Percentiles rank a stretch among this genome's conserved stretches.
phyloP scores from a whole-genome alignment of 1,284 basidiomycete species.

The Porogramme epimiltina region DNA sequence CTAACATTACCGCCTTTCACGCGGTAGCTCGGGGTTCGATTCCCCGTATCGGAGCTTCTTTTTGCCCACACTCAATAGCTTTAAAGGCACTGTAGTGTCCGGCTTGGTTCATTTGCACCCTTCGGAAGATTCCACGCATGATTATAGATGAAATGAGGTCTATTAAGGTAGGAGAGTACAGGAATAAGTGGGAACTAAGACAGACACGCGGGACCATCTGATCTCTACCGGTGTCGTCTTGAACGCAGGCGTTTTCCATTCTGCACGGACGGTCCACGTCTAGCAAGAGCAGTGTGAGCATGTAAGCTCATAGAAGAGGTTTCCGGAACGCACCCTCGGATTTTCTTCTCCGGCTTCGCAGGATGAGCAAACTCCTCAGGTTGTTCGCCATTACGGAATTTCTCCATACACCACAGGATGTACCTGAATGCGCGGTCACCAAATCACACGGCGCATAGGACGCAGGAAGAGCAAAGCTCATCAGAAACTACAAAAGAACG shows the following conservation, averaged over 20 bases:
- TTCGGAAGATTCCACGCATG: too few relatives aligned
- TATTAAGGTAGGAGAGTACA: slow-evolving; percentile 10
- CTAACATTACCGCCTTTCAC: slow-evolving; percentile 76
- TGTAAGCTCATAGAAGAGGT: not conserved
- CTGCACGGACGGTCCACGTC: slow-evolving; percentile 70
- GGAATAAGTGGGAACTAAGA: slow-evolving; percentile 4
- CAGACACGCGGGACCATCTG: too few relatives aligned
- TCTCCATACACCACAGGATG: slow-evolving; percentile 82
- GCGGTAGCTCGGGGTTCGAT: slow-evolving; percentile 80
- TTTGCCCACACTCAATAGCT: not conserved
- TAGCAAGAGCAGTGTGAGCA: slow-evolving; percentile 22
- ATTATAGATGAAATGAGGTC: not conserved
- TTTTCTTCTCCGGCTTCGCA: slow-evolving; percentile 67
- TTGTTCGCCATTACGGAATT: slow-evolving; percentile 61
- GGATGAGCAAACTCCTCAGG: slow-evolving; percentile 66
- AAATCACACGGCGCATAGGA: too few relatives aligned
- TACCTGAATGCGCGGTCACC: slow-evolving; percentile 64
- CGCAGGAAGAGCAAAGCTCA: not conserved
- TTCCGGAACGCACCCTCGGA: slow-evolving; percentile 63
- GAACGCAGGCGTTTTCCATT: slow-evolving; percentile 75
- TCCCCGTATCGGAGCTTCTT: slow-evolving; percentile 59
- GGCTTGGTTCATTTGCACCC: too few relatives aligned
- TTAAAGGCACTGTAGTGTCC: not conserved
- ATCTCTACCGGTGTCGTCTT: too few relatives aligned
- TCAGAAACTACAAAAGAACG: not conserved